These are phyloP conservation scores for Holtermanniella nyarrowii DNA, from an alignment of 768 basidiomycete genomes.

Conservation along the genomic window DNA sequence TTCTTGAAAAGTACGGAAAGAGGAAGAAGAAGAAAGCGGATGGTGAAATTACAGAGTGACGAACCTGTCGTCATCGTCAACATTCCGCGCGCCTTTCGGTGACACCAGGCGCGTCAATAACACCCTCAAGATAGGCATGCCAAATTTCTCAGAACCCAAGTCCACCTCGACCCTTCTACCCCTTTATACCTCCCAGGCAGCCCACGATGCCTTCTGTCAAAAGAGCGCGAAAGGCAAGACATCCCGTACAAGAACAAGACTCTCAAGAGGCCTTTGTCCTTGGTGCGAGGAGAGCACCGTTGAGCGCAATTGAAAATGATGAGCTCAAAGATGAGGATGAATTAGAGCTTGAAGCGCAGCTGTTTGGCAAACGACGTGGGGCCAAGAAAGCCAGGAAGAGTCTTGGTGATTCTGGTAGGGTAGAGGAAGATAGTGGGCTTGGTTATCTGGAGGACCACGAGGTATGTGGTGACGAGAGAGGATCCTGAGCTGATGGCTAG, in stretches of 20 bases:
- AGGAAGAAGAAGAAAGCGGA: conserved; percentile 16
- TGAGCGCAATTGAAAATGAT: background rate
- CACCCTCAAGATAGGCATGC: too few relatives aligned
- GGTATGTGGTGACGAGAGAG: background rate
- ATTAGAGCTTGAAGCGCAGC: conserved; percentile 31
- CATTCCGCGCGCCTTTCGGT: background rate
- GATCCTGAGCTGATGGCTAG: background rate
- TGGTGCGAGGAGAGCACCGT: background rate
- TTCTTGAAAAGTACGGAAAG: conserved; percentile 24
- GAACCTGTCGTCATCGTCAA: too few relatives aligned
- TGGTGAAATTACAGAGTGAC: too few relatives aligned
- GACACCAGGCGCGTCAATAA: background rate
- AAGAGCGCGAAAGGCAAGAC: background rate
- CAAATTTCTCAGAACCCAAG: background rate
- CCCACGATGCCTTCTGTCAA: too few relatives aligned
- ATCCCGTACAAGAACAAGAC: background rate
- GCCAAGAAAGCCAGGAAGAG: conserved; percentile 4
- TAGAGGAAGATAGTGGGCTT: background rate
- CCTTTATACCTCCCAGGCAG: too few relatives aligned
- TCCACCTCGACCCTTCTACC: background rate
- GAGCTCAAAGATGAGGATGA: conserved; percentile 35
- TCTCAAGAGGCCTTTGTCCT: background rate
- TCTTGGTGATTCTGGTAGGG: background rate
- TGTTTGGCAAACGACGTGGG: conserved; percentile 32
- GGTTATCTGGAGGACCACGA: background rate